Base-by-base conservation (phyloP, 345 rosid species). In the Aurinia saxatilis region DNA sequence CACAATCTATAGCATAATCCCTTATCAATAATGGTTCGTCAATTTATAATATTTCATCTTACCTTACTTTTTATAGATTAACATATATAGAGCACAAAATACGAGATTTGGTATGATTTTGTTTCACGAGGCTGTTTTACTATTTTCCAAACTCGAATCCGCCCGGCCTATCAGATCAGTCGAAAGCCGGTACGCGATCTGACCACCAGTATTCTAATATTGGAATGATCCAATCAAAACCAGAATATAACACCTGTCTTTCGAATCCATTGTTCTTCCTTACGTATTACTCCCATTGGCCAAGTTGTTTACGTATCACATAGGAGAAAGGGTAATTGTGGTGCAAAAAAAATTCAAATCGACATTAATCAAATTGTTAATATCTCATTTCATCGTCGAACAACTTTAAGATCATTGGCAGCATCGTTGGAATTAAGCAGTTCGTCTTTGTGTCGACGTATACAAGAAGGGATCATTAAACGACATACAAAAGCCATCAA, bases 1-100 rank as follows among this genome's bases (percentile, higher is more conserved):
- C 30, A 50, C 16, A 50, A 68, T 50, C 66, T 50, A 18, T 58
- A 16, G 59, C 56, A 33, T 23, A 67, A 40, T 49, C 52, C n/a
- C 30, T 34, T 50, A 50, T 50, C 14, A 50, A 50, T 21, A 58
- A 40, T 40, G 45, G 59, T 4, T 31, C 33, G 66, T 67, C 72
- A 58, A 45, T 18, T 31, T 14, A 40, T 8, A 48, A 14, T 58
- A 50, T 21, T 39, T 49, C 18, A 49, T 56, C 63, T 9, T 18
- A 56, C 38, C 12, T 31, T 31, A 41, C 25, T 25, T 57, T n/a
- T 19, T 42, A 45, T 45, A 58, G 17, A 57, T 10, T 25, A 57
- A 56, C 31, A 27, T 21, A n/a, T n/a, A n/a, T n/a, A n/a, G n/a
- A 4, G 25, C 25, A 21, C 25, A 21, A 21, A 7, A 27, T 6